Evolutionary conservation across 495 filamentous ascomycete genomes (phyloP).

Genomic region (Aspergillus affinis): DNA sequence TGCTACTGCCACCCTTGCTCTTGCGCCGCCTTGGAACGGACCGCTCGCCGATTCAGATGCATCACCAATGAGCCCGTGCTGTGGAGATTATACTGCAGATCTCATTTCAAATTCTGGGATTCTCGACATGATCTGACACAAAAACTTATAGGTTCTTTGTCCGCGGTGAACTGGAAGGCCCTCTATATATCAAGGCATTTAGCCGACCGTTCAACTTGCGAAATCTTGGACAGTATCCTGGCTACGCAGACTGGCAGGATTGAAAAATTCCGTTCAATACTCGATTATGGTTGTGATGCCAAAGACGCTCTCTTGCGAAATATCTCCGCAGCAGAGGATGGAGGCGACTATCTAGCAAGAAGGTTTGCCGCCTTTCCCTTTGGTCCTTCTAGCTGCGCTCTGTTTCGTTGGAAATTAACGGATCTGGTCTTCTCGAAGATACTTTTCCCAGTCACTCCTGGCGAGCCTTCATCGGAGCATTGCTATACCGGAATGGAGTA

Average conservation of each 20-base stretch:
- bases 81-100: constrained; percentile 74
- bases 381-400: neutral
- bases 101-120: constrained; percentile 71
- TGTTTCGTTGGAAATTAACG: constrained; percentile 15
- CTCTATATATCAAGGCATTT: constrained; percentile 62
- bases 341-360: constrained; percentile 76
- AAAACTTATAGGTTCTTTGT: constrained; percentile 52
- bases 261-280: constrained; percentile 65
- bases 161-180: constrained; percentile 72
- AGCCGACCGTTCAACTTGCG: constrained; percentile 54
- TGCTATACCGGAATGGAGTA: constrained; percentile 74
- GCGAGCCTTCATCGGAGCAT: constrained; percentile 77
- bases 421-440: constrained; percentile 46
- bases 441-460: constrained; percentile 70
- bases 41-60: constrained; percentile 62
- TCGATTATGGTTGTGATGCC: constrained; percentile 75
- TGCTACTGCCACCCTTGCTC: constrained; percentile 53
- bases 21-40: constrained; percentile 50
- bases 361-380: constrained; percentile 51
- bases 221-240: constrained; percentile 68
- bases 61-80: constrained; percentile 69
- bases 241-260: constrained; percentile 65
- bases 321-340: constrained; percentile 53
- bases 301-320: constrained; percentile 80
- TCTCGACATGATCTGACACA: constrained; percentile 58